A percentile compares a stretch with the other conserved stretches of the same genome.
These are phyloP conservation scores for Xerocomellus intermedius DNA, from an alignment of 768 basidiomycete species.

Conservation along the genomic window DNA sequence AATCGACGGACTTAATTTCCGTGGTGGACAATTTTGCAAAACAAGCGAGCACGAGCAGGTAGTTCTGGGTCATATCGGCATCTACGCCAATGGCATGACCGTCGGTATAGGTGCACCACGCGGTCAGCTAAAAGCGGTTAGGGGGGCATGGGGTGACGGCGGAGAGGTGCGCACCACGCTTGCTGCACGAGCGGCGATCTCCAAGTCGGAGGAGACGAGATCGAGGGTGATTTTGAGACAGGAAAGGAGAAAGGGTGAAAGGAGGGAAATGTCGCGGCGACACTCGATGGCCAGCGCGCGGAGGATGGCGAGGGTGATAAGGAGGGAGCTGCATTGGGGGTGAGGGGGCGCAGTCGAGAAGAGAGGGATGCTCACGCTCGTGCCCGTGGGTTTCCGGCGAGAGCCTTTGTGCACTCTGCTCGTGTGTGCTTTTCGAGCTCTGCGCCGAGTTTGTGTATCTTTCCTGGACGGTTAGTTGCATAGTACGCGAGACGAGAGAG, in stretches of 20 bases:
- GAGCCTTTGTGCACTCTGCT: slow-evolving; percentile 61
- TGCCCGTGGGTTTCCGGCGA: slow-evolving; percentile 68
- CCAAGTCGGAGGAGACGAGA: slow-evolving; percentile 62
- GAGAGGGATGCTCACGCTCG: slow-evolving; percentile 63
- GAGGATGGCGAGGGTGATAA: slow-evolving; percentile 82
- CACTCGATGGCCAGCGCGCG: slow-evolving; percentile 85
- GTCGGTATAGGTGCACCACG: slow-evolving; percentile 91
- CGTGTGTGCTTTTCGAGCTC: slow-evolving; percentile 77
- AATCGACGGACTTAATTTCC: slow-evolving; percentile 50
- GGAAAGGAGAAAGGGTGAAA: slow-evolving; percentile 67
- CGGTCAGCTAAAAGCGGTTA: slow-evolving; percentile 62
- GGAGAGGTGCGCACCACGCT: slow-evolving; percentile 59
- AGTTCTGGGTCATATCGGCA: slow-evolving; percentile 62
- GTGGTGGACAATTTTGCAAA: slow-evolving; percentile 63
- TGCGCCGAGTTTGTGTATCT: slow-evolving; percentile 70
- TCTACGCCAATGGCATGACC: slow-evolving; percentile 82
- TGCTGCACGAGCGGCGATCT: slow-evolving; percentile 74
- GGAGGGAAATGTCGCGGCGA: slow-evolving; percentile 73
- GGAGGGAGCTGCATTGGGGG: slow-evolving; percentile 52
- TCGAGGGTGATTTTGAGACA: slow-evolving; percentile 59
- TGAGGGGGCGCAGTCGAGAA: neutral
- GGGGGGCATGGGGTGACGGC: neutral
- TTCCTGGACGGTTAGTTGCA: slow-evolving; percentile 79
- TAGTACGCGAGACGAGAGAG: slow-evolving; percentile 84
- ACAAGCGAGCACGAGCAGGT: slow-evolving; percentile 61